Conservation (phyloP, 2,329 filamentous ascomycete species). For the Lizonia empirigonia region DNA sequence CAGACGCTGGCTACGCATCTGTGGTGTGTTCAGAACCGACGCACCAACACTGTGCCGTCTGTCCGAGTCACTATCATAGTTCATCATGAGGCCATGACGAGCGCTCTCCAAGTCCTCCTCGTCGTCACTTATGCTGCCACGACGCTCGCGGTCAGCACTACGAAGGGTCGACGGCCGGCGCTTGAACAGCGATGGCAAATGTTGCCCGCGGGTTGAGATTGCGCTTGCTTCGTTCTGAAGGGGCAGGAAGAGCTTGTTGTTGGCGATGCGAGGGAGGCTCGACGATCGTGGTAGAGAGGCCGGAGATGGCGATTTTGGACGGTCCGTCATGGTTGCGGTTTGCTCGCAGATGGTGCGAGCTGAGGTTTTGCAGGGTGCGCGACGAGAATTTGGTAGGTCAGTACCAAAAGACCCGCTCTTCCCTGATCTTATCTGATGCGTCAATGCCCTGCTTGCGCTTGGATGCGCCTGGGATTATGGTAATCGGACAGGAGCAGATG, state of each 20-base stretch:
- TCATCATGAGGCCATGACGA: slow-evolving; percentile 35
- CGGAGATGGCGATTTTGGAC: slow-evolving; percentile 25
- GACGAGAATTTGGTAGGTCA: background rate
- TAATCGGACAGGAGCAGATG: background rate
- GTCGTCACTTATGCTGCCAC: slow-evolving; percentile 38
- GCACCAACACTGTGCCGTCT: slow-evolving; percentile 52
- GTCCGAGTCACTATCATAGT: slow-evolving; percentile 44
- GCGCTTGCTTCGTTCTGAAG: slow-evolving; percentile 43
- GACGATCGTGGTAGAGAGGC: slow-evolving; percentile 25
- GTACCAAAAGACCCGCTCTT: background rate
- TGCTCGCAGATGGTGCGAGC: background rate
- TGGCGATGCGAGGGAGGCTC: slow-evolving; percentile 42
- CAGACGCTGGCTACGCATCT: slow-evolving; percentile 81
- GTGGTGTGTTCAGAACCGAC: slow-evolving; percentile 58
- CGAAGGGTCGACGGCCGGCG: slow-evolving; percentile 42
- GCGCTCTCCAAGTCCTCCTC: slow-evolving; percentile 42
- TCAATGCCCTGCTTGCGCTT: background rate
- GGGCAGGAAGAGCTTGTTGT: slow-evolving; percentile 50
- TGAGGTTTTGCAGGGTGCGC: background rate
- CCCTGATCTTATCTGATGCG: slow-evolving; percentile 9
- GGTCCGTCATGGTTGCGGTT: slow-evolving; percentile 23
- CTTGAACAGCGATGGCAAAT: slow-evolving; percentile 46
- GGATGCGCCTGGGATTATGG: background rate
- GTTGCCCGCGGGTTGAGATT: slow-evolving; percentile 53
- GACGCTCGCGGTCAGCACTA: slow-evolving; percentile 32